Conservation (phyloP, 345 rosid genomes). For the Eucalyptus regnans region DNA sequence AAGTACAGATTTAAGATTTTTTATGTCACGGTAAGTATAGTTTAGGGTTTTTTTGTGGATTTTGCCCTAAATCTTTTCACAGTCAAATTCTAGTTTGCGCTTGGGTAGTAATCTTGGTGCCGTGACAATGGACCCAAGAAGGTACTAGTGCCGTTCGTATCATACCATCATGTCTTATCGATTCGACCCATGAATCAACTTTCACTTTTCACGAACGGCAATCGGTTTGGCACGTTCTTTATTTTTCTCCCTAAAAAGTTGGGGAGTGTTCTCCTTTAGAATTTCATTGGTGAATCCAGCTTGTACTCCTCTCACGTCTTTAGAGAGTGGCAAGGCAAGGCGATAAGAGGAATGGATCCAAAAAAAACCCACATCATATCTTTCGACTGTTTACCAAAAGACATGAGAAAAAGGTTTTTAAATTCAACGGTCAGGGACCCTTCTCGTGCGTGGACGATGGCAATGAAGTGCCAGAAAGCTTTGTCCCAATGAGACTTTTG, state of each 20-base stretch:
- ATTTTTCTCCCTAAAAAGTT: not conserved
- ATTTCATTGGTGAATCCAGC: not conserved
- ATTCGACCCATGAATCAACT: not conserved
- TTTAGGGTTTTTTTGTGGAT: no score
- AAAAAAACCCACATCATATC: not conserved
- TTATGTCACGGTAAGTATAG: fast-evolving
- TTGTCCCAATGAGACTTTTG: not conserved
- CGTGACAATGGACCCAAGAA: not conserved
- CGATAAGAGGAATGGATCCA: not conserved
- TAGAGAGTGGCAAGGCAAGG: not conserved
- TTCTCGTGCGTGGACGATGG: not conserved
- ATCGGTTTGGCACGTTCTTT: not conserved
- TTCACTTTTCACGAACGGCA: not conserved
- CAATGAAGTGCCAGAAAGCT: not conserved
- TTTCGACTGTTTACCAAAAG: not conserved
- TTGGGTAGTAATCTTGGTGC: not conserved
- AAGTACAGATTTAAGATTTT: not conserved
- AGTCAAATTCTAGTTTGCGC: not conserved
- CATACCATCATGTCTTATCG: not conserved
- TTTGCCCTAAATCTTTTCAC: not conserved
- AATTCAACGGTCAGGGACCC: not conserved
- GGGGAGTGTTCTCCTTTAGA: not conserved
- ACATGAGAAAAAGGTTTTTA: not conserved
- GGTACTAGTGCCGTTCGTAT: not conserved
- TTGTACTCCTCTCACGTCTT: not conserved